Base-by-base conservation (phyloP, 805 yeast genomes). In the Sporopachydermia lactativora region DNA sequence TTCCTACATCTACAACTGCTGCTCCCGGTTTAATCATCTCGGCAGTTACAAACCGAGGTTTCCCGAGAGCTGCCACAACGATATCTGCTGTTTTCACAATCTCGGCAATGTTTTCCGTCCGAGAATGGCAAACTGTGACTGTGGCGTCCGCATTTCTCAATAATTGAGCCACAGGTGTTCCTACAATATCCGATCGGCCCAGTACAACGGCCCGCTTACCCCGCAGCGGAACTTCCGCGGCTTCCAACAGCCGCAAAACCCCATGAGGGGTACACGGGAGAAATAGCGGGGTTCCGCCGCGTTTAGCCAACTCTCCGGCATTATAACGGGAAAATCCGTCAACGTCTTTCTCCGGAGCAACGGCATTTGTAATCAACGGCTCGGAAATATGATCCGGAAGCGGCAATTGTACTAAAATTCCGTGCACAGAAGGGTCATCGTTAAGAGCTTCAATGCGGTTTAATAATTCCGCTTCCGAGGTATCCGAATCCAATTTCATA, bases 251-350 rank as follows among this genome's bases (percentile, higher is more conserved):
- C 52, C 73, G 71, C 60, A 82, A 70, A 49, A 81, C 75, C 18
- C 94, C 94, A 58, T 79, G 71, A 40, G 94, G 94, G 15, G 94
- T 82, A 57, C 94, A 82, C 34, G 94, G 94, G 52, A 78, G 64
- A 58, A 77, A 82, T 43, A 58, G 57, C 34, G 94, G 92, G 16
- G 65, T 52, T 35, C 89, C 92, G 45, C 76, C 78, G 55, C 71
- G 77, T 54, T 81, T 81, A 48, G 80, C 68, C 48, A 82, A 65
- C 53, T 81, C 88, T 43, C 92, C 92, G 35, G 78, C 76, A 55
- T 82, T 82, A 62, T 58, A 73, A 43, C 83, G 77, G 41, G 82
- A 83, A 52, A 82, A 81, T 1, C 94, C 94, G 57, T 82, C 94
- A 34, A 82, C 89, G 52, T 82, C 94, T 54, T 82, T 82, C 40